Evolutionary conservation across 2,329 filamentous ascomycete genomes (phyloP).

Genomic region (Verticillium nubilum): DNA sequence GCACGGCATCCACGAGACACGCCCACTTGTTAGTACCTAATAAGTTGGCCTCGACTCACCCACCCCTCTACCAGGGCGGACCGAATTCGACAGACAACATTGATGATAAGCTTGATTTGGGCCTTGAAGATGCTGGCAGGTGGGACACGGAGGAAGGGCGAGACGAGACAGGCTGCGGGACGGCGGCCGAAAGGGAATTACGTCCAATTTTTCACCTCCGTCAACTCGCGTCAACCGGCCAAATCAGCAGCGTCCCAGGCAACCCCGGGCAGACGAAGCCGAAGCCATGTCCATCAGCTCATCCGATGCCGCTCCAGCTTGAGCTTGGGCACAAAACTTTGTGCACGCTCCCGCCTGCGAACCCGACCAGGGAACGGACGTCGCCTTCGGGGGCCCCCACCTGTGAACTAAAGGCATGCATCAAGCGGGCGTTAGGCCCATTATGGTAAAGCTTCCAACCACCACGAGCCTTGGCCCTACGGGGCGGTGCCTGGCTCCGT

Average conservation of each 20-base stretch:
- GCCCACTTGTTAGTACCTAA: neutral
- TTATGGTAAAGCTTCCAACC: neutral
- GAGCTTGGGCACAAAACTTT: neutral
- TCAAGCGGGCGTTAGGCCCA: neutral
- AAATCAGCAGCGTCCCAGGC: neutral
- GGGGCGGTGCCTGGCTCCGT: neutral
- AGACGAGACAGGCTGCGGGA: neutral
- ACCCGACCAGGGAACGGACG: neutral
- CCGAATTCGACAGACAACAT: neutral
- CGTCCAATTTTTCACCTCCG: neutral
- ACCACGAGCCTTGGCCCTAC: neutral
- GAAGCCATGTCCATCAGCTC: neutral
- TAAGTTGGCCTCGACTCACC: neutral
- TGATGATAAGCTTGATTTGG: neutral
- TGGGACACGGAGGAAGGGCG: neutral
- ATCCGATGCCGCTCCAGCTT: neutral
- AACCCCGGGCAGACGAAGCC: too few species aligned
- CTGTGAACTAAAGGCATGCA: neutral
- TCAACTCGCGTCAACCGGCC: neutral
- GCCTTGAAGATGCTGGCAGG: neutral
- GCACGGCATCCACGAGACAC: neutral
- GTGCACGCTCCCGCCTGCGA: neutral
- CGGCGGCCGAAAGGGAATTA: neutral
- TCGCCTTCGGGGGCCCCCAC: neutral
- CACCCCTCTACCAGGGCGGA: neutral